phyloP scores from a whole-genome alignment of 805 yeast genomes.

The Komagataella mondaviorum region DNA sequence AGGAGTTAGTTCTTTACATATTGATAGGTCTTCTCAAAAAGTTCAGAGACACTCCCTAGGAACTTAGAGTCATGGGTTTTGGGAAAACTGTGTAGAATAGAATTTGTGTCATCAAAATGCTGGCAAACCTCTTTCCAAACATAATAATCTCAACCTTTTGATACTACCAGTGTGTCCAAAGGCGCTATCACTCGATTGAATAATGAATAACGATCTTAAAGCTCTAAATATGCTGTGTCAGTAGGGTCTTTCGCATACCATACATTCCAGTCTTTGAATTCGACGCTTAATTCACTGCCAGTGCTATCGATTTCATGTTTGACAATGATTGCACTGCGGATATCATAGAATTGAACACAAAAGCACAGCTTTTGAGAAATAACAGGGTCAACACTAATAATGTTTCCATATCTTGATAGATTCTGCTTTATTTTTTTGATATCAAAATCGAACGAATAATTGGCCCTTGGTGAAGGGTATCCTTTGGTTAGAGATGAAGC shows the following conservation, averaged over 20 bases:
- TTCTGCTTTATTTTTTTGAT: slow-evolving; percentile 30
- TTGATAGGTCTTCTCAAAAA: too few relatives aligned
- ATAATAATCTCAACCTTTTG: not conserved
- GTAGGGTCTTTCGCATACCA: slow-evolving; percentile 59
- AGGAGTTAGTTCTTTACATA: too few relatives aligned
- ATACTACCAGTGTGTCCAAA: not conserved
- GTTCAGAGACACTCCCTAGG: too few relatives aligned
- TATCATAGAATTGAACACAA: slow-evolving; percentile 44
- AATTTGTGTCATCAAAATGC: too few relatives aligned
- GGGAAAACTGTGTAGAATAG: too few relatives aligned
- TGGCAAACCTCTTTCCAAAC: too few relatives aligned
- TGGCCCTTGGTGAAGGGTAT: slow-evolving; percentile 29
- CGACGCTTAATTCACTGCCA: slow-evolving; percentile 22
- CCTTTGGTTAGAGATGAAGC: slow-evolving; percentile 4
- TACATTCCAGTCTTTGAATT: slow-evolving; percentile 46
- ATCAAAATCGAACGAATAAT: slow-evolving; percentile 31
- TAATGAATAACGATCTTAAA: not conserved
- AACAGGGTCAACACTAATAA: slow-evolving; percentile 53
- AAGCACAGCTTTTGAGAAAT: slow-evolving; percentile 52
- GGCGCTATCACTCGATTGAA: not conserved
- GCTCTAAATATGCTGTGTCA: slow-evolving; percentile 35
- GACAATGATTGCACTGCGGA: slow-evolving; percentile 45
- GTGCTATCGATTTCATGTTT: slow-evolving; percentile 28
- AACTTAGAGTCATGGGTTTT: too few relatives aligned
- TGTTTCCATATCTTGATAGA: slow-evolving; percentile 41